A percentile compares a stretch with the other conserved stretches of the same genome.
Evolutionary conservation across 1,139 yeast species (phyloP).

Genomic region (Candida gigantensis): DNA sequence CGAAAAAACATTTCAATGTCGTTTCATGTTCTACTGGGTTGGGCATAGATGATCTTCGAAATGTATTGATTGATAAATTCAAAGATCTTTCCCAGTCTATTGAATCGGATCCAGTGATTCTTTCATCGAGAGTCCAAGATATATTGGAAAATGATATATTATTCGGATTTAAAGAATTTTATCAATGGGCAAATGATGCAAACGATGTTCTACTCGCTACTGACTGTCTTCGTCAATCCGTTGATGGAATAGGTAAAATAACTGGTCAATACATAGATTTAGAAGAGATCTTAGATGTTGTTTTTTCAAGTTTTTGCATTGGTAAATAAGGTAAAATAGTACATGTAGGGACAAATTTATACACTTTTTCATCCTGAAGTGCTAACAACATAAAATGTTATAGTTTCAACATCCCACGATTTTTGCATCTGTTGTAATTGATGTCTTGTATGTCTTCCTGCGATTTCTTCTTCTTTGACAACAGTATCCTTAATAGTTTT

Average conservation of each 20-base stretch:
- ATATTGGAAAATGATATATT: constrained; percentile 72
- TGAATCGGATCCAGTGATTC: constrained; percentile 59
- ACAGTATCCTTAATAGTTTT: constrained; percentile 32
- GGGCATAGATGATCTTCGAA: constrained; percentile 56
- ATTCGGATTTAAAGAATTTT: constrained; percentile 66
- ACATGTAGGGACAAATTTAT: not conserved
- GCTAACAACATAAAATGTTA: constrained; percentile 34
- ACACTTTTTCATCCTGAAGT: constrained; percentile 21
- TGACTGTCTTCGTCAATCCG: constrained; percentile 72
- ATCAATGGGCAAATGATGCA: constrained; percentile 43
- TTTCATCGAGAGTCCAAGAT: constrained; percentile 77
- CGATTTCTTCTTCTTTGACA: constrained; percentile 24
- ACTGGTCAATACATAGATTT: constrained; percentile 89
- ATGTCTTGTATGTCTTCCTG: constrained; percentile 50
- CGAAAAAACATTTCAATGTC: constrained; percentile 33
- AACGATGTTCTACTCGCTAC: constrained; percentile 82
- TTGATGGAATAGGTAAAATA: constrained; percentile 87
- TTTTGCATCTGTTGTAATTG: constrained; percentile 49
- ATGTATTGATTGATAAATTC: constrained; percentile 33
- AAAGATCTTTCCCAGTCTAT: constrained; percentile 50
- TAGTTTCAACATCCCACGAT: constrained; percentile 50
- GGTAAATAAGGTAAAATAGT: constrained; percentile 87
- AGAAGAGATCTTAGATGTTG: constrained; percentile 89
- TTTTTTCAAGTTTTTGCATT: constrained; percentile 88
- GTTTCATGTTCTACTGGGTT: constrained; percentile 64